Percentiles rank a stretch among this genome's conserved stretches.
Conservation (phyloP, 306 rosid species). For the Crataegus laevigata region DNA sequence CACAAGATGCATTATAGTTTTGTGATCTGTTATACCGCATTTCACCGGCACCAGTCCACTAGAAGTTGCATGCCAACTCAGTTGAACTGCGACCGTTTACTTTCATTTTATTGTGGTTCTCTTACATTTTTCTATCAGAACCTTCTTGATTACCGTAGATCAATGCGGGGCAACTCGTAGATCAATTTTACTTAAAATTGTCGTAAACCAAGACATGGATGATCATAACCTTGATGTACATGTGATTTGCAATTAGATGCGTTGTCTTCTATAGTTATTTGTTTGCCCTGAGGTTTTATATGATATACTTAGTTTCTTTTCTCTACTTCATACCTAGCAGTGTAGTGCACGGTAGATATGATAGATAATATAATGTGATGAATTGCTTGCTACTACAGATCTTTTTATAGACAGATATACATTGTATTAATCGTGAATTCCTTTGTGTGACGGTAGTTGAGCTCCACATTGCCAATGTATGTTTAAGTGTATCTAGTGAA, state of each 20-base stretch:
- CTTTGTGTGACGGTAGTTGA: neutral
- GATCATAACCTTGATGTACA: neutral
- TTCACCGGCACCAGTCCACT: neutral
- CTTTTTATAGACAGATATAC: neutral
- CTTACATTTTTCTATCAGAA: neutral
- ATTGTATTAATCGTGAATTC: neutral
- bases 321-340: neutral
- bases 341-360: too few relatives aligned
- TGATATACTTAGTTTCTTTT: neutral
- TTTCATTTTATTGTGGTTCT: neutral
- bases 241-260: neutral
- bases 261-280: neutral
- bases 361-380: too few relatives aligned
- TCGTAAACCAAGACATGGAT: neutral
- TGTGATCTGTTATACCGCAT: neutral
- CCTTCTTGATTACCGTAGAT: neutral
- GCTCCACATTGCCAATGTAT: neutral
- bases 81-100: neutral
- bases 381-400: neutral
- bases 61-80: neutral
- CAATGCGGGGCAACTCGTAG: neutral
- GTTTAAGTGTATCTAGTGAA: neutral
- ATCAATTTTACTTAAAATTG: neutral
- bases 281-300: neutral
- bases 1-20: neutral